Evolutionary conservation across 148 eudicot species (phyloP), one percentile per base, ranked within the genome.

Genomic region (Vaccinium vitisidaea): DNA sequence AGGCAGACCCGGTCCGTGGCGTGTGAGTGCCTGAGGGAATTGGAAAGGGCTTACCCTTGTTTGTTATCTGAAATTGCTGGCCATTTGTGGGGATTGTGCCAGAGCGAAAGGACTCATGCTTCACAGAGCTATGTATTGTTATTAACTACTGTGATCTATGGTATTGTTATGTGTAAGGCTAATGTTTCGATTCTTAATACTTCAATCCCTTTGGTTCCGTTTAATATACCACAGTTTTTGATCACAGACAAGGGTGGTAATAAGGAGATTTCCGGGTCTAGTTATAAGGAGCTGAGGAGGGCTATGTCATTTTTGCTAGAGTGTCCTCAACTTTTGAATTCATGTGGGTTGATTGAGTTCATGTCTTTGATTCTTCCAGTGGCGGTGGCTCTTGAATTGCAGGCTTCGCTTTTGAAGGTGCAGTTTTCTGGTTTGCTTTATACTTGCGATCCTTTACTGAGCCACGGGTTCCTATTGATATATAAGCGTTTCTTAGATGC

Each of bases 361-460:
- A 87, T 94, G 91, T 88, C 87, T 1, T 65, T 90, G 89, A 87
- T 94, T 76, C 84, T 92, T 84, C 95, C 96, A 1, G 90, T 95
- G 83, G 91, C 92, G 2, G 89, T 83, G 84, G 94, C 86, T 23
- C 86, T 97, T 77, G 98, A 94, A 43, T 88, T 97, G 88, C 98
- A 97, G 88, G 87, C 89, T 12, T 94, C 99, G 0, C 88, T 97
- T 90, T 88, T 97, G 92, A 97, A 89, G 85, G 96, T 97, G 84
- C 99, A 97, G 89, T 97, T 97, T 58, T 87, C 92, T 4, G 98
- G 99, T 83, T 86, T 97, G 87, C 80, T 95, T 49, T 92, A 94
- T 85, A 90, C 91, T 70, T 92, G 75, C 80, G 91, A 97, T 83
- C 98, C 98, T 46, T 87, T 97, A 93, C 90, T 94, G 70, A 91